phyloP scores from a whole-genome alignment of 129 eudicot species.

The Ambrosia trifida region DNA sequence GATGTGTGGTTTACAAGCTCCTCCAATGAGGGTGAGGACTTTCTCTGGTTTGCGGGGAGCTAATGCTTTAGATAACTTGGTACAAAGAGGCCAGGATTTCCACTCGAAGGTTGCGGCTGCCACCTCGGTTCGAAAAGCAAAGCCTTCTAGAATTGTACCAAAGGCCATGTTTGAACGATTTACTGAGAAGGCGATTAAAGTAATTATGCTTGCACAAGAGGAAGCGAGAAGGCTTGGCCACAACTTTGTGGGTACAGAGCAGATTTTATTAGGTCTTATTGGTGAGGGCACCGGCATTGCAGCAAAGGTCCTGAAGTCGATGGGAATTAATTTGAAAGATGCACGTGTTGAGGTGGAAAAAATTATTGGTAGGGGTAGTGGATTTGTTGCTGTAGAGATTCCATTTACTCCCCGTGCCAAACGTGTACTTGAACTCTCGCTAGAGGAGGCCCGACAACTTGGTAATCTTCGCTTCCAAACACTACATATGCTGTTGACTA shows the following conservation, averaged over 20 bases:
- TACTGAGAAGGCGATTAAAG: conserved; percentile 91
- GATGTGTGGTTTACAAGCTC: conserved; percentile 47
- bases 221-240: conserved; percentile 92
- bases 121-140: conserved; percentile 51
- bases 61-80: conserved; percentile 66
- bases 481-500: background rate
- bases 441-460: conserved; percentile 94
- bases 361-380: conserved; percentile 89
- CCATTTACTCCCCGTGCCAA: conserved; percentile 97
- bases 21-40: conserved; percentile 45
- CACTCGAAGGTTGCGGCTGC: conserved; percentile 67
- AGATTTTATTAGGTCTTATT: conserved; percentile 83
- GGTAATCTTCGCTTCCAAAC: conserved; percentile 43
- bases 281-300: conserved; percentile 95
- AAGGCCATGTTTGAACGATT: conserved; percentile 90
- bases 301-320: conserved; percentile 92
- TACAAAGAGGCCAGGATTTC: conserved; percentile 45
- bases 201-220: conserved; percentile 97
- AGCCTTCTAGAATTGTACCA: conserved; percentile 47
- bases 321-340: conserved; percentile 95
- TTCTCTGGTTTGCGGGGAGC: conserved; percentile 71
- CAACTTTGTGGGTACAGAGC: conserved; percentile 89
- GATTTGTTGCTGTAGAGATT: conserved; percentile 86
- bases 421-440: conserved; percentile 85
- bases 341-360: conserved; percentile 93